phyloP scores from a whole-genome alignment of 192 early-diverging fungal species.

The Rhizoclosmatium globosum region DNA sequence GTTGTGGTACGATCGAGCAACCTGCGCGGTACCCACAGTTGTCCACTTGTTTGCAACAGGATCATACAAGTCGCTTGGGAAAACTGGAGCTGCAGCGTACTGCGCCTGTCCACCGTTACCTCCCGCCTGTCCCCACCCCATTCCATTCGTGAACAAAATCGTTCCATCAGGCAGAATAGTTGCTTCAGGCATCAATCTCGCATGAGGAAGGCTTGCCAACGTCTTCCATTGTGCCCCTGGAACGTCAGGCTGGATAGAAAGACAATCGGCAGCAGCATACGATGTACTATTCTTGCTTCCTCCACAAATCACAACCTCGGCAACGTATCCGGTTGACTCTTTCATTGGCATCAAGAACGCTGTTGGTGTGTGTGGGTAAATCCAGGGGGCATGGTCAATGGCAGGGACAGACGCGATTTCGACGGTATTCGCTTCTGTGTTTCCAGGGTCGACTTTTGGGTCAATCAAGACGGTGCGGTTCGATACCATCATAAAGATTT shows the following conservation, averaged over 20 bases:
- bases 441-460: conserved; percentile 16
- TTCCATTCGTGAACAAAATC: conserved; percentile 46
- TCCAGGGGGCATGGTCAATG: conserved; percentile 36
- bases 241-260: conserved; percentile 34
- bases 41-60: conserved; percentile 33
- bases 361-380: conserved; percentile 50
- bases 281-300: conserved; percentile 28
- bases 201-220: conserved; percentile 30
- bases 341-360: conserved; percentile 45
- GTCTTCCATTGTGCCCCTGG: conserved; percentile 35
- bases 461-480: conserved; percentile 42
- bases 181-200: conserved; percentile 44
- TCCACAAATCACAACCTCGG: conserved; percentile 45
- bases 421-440: conserved; percentile 22
- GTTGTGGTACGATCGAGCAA: conserved; percentile 49
- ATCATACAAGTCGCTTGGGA: conserved; percentile 41
- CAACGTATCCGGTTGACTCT: conserved; percentile 28
- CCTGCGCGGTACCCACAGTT: conserved; percentile 13
- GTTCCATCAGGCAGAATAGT: conserved; percentile 51
- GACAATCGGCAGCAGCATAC: conserved; percentile 29
- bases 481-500: conserved; percentile 36
- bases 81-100: conserved; percentile 41
- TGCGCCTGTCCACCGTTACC: conserved; percentile 42
- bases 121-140: conserved; percentile 44
- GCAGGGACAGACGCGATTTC: conserved; percentile 3